phyloP scores from a whole-genome alignment of 2,329 filamentous ascomycete species.

The Beauveria sp. region DNA sequence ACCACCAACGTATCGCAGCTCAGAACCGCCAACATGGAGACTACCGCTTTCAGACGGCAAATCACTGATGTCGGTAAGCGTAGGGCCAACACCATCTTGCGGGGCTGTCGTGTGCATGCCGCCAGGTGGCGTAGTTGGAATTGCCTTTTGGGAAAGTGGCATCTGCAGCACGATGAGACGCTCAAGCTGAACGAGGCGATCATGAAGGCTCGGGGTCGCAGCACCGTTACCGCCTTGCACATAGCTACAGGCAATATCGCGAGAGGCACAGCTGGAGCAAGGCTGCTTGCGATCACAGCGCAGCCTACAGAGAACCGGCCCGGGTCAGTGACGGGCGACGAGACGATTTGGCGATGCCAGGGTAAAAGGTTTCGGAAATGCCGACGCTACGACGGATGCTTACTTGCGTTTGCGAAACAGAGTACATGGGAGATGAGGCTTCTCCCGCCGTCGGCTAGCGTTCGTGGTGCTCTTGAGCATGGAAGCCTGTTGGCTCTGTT shows the following conservation, averaged over 20 bases:
- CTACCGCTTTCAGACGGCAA: too few species aligned
- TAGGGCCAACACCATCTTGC: too few species aligned
- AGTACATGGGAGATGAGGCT: not conserved
- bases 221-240: not conserved
- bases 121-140: too few species aligned
- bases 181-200: not conserved
- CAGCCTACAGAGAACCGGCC: not conserved
- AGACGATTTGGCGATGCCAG: not conserved
- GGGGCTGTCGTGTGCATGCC: too few species aligned
- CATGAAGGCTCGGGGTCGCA: not conserved
- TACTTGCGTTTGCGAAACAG: not conserved
- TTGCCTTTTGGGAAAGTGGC: too few species aligned
- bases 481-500: too few species aligned
- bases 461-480: not conserved
- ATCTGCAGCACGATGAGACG: too few species aligned
- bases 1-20: not conserved
- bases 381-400: not conserved
- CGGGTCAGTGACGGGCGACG: not conserved
- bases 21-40: too few species aligned
- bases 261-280: not conserved
- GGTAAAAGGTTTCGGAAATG: too few species aligned
- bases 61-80: too few species aligned
- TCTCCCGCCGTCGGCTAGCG: not conserved
- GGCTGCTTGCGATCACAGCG: not conserved
- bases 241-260: not conserved